A percentile compares a stretch with the other conserved stretches of the same genome.
Evolutionary conservation across 345 rosid species (phyloP).

Genomic region (Garcia nutans): DNA sequence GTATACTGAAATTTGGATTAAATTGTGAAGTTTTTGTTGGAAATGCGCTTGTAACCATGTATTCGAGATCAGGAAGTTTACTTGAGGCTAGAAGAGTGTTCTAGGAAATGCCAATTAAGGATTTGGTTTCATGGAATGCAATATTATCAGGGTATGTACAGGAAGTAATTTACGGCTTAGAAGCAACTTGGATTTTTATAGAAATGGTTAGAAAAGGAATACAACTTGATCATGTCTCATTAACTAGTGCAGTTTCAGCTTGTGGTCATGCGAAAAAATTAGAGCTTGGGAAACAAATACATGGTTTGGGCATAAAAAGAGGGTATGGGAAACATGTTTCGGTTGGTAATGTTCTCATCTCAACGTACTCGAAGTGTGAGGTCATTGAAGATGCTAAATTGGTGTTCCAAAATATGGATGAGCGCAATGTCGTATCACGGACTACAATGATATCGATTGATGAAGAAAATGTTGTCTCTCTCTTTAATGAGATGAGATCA

Average conservation of each 20-base stretch:
- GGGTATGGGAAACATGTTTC: slow-evolving; percentile 60
- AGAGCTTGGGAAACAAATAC: slow-evolving; percentile 70
- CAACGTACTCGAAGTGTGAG: slow-evolving; percentile 67
- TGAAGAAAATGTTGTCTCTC: slow-evolving; percentile 50
- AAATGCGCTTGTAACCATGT: slow-evolving; percentile 73
- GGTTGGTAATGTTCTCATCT: slow-evolving; percentile 70
- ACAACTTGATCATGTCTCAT: slow-evolving; percentile 77
- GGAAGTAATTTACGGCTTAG: slow-evolving; percentile 49
- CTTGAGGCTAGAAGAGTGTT: slow-evolving; percentile 60
- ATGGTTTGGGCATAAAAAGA: slow-evolving; percentile 64
- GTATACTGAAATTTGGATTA: slow-evolving; percentile 47
- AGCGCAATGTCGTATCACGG: slow-evolving; percentile 82
- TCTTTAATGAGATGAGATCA: slow-evolving; percentile 63
- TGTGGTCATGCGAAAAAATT: slow-evolving; percentile 67
- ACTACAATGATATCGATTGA: slow-evolving; percentile 68
- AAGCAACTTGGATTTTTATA: slow-evolving; percentile 53
- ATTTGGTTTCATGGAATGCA: slow-evolving; percentile 87
- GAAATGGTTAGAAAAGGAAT: slow-evolving; percentile 62
- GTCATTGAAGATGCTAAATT: slow-evolving; percentile 49
- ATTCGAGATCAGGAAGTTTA: slow-evolving; percentile 54
- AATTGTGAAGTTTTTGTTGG: slow-evolving; percentile 63
- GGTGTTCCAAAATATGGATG: slow-evolving; percentile 54
- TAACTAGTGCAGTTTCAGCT: slow-evolving; percentile 70
- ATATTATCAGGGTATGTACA: slow-evolving; percentile 78
- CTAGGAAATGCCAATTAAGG: slow-evolving; percentile 58